Evolutionary conservation across 352 stramenopile genomes (phyloP), one percentile per base, ranked within the genome.

Genomic region (Globisporangium okanoganense): DNA sequence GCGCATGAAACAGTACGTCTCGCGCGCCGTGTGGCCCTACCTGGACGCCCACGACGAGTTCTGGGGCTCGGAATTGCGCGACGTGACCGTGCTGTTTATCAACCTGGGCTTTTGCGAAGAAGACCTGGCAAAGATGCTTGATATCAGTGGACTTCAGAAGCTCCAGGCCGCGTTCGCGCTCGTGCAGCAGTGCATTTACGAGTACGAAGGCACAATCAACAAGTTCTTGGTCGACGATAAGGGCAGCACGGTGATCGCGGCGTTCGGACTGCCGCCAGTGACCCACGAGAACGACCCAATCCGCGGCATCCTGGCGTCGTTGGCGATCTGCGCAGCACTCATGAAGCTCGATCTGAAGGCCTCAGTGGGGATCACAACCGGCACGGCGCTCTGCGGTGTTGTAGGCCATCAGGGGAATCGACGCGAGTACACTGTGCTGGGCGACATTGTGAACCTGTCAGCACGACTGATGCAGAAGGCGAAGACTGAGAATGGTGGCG

Each of bases 171-270:
- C 87, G 10, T 95, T 95, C 70, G 75, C 76, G 24, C 69, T 73
- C 7, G 92, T 97, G 9, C 93, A 98, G 66, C 79, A 85, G 59
- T 88, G 87, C 47, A 89, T 98, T 5, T 98, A 96, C 73, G 82
- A 94, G 64, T 98, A 98, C 64, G 94, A 98, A 85, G 94, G 94
- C 61, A 96, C 87, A 16, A 96, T 98, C 64, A 98, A 98, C 76
- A 98, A 98, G 71, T 98, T 98, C 57, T 75, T 98, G n/a, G 89
- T 98, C 20, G 93, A 98, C 58, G 93, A 98, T 69, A 98, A 98
- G 69, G 93, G 93, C 40, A 95, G 82, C 60, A 98, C 93, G 1
- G 85, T 97, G 9, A 95, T 98, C 60, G 93, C 91, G n/a, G 90
- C 93, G 2, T 98, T 97, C 59, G 92, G 92, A 18, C 61, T 98